Evolutionary conservation across 495 filamentous ascomycete genomes (phyloP).

Genomic region (Umbilicaria muhlenbergii): DNA sequence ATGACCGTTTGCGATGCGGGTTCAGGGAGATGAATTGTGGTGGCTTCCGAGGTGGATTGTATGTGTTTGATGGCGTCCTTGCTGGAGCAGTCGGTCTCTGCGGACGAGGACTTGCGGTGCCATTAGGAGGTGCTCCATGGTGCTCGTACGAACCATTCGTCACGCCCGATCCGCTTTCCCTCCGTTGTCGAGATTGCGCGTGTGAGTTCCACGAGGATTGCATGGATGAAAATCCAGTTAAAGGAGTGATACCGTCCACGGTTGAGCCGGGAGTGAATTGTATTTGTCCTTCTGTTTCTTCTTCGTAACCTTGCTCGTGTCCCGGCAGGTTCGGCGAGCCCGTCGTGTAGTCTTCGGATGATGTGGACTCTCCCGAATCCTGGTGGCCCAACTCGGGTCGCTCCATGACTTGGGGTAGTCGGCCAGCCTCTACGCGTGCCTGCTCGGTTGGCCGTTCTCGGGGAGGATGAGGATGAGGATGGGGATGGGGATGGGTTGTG

Average conservation of each 20-base stretch:
- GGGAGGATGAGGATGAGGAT: too few relatives aligned
- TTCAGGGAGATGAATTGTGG: conserved; percentile 40
- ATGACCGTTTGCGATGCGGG: conserved; percentile 34
- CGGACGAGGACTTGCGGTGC: conserved; percentile 18
- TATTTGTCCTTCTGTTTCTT: conserved; percentile 23
- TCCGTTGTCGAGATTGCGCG: conserved; percentile 12
- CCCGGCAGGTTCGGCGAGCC: conserved; percentile 27
- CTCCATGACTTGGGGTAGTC: conserved; percentile 27
- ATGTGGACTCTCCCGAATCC: conserved; percentile 50
- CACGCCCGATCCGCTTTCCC: conserved; percentile 12
- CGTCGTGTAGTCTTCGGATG: conserved; percentile 39
- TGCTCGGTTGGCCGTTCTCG: too few relatives aligned
- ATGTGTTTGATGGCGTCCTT: conserved; percentile 55
- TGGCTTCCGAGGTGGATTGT: conserved; percentile 60
- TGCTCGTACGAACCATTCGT: conserved; percentile 8
- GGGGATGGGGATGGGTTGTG: too few relatives aligned
- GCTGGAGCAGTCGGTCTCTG: conserved; percentile 47
- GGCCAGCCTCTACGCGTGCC: background rate
- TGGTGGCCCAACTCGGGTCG: conserved; percentile 33
- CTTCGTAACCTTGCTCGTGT: conserved; percentile 28
- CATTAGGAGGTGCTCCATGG: conserved; percentile 12
- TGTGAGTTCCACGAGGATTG: conserved; percentile 13
- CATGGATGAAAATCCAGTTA: conserved; percentile 13
- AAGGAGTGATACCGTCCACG: conserved; percentile 15
- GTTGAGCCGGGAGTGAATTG: conserved; percentile 25